phyloP scores from a whole-genome alignment of 2,329 filamentous ascomycete genomes.

The Venturia aucupariae region DNA sequence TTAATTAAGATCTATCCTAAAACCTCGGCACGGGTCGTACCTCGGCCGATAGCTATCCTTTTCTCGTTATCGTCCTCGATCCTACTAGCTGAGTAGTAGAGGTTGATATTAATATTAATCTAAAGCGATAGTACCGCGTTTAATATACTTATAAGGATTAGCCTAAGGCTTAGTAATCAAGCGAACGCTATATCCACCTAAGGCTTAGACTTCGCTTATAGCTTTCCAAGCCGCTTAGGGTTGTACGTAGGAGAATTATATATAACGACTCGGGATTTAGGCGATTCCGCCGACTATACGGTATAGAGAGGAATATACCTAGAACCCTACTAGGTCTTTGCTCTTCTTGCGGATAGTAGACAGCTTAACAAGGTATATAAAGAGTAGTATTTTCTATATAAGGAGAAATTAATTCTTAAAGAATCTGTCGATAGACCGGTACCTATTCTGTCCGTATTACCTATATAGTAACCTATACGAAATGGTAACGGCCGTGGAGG shows the following conservation, averaged over 20 bases:
- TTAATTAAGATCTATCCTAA: no score
- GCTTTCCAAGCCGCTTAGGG: no score
- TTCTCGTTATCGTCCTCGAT: no score
- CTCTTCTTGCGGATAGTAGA: conserved; percentile 60
- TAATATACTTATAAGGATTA: no score
- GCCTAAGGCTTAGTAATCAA: no score
- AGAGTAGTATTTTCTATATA: conserved; percentile 77
- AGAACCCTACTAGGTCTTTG: conserved; percentile 82
- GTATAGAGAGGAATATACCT: conserved; percentile 86
- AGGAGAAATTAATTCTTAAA: conserved; percentile 56
- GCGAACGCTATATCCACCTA: no score
- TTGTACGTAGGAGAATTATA: conserved; percentile 97
- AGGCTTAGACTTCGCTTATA: no score
- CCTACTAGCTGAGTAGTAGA: no score
- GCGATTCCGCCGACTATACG: conserved; percentile 92
- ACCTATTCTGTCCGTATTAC: conserved; percentile 38
- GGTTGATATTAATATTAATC: no score
- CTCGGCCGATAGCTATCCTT: no score
- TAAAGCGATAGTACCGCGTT: no score
- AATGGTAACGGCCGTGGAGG: conserved; percentile 38
- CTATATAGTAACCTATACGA: conserved; percentile 38
- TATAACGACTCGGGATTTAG: conserved; percentile 78
- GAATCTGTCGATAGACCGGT: conserved; percentile 43
- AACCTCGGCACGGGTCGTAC: no score
- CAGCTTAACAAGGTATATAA: conserved; percentile 80